Conservation (phyloP, 768 basidiomycete genomes). For the Epithele typhae region DNA sequence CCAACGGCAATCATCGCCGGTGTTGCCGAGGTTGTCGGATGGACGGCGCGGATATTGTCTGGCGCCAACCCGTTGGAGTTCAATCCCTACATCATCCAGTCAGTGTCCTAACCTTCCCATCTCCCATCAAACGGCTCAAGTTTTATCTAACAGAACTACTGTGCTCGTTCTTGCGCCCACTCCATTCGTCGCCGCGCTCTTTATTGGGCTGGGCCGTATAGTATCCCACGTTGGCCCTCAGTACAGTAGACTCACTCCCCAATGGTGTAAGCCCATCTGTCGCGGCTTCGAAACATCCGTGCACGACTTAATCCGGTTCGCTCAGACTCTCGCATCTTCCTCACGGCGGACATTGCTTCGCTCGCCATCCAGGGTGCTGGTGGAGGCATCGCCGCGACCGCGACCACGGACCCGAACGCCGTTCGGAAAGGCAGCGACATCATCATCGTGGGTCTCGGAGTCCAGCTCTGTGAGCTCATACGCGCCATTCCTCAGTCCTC, state of each 20-base stretch:
- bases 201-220: constrained; percentile 46
- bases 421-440: constrained; percentile 22
- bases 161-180: constrained; percentile 34
- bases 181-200: constrained; percentile 51
- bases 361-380: constrained; percentile 37
- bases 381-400: constrained; percentile 26
- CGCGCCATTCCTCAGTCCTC: background rate
- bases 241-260: constrained; percentile 44
- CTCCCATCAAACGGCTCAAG: background rate
- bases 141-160: background rate
- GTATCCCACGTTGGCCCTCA: constrained; percentile 38
- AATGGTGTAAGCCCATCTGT: constrained; percentile 21
- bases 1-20: constrained; percentile 5
- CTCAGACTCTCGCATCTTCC: constrained; percentile 3
- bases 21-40: constrained; percentile 10
- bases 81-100: constrained; percentile 12
- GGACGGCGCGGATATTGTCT: constrained; percentile 5
- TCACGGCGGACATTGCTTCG: constrained; percentile 32
- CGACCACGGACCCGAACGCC: constrained; percentile 11
- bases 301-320: background rate
- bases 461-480: constrained; percentile 7
- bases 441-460: constrained; percentile 27
- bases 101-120: background rate
- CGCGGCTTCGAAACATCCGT: constrained; percentile 20
- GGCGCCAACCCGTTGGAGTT: constrained; percentile 2